Evolutionary conservation across 805 yeast species (phyloP).

Genomic region (Jamesozyma gamospora): DNA sequence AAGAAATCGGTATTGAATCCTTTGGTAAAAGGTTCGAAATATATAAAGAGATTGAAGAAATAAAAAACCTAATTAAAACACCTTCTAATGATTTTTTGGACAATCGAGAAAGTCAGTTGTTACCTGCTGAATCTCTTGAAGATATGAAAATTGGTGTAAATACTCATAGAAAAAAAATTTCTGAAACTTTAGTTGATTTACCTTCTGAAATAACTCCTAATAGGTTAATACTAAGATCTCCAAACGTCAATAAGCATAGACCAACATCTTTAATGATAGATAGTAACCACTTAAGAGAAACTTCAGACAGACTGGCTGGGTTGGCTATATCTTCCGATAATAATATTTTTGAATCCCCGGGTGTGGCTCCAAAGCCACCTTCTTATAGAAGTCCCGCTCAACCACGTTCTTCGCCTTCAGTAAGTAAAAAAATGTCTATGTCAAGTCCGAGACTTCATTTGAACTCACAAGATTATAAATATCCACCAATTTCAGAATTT

Average conservation of each 20-base stretch:
- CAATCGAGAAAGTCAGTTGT: background rate
- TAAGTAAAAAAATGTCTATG: background rate
- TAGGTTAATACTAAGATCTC: no score
- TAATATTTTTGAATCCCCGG: conserved; percentile 46
- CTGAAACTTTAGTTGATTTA: conserved; percentile 11
- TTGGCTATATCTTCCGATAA: conserved; percentile 8
- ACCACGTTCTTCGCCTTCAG: conserved; percentile 6
- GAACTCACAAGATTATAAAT: background rate
- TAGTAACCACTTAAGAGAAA: background rate
- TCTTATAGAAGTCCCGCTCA: conserved; percentile 34
- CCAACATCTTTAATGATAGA: background rate
- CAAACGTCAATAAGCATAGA: background rate
- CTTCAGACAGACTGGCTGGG: conserved; percentile 6
- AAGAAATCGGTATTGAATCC: conserved; percentile 82
- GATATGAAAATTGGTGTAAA: background rate
- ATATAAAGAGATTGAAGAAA: conserved; percentile 72
- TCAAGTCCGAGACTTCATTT: background rate
- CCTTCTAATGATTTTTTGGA: background rate
- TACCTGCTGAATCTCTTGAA: conserved; percentile 4
- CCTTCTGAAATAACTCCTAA: background rate
- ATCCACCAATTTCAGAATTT: conserved; percentile 1
- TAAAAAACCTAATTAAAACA: conserved; percentile 20
- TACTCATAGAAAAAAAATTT: conserved; percentile 12
- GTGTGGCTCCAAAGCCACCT: conserved; percentile 66
- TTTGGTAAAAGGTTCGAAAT: conserved; percentile 94